Conservation (phyloP, 805 yeast genomes). For the Wickerhamiella sergipiensis region DNA sequence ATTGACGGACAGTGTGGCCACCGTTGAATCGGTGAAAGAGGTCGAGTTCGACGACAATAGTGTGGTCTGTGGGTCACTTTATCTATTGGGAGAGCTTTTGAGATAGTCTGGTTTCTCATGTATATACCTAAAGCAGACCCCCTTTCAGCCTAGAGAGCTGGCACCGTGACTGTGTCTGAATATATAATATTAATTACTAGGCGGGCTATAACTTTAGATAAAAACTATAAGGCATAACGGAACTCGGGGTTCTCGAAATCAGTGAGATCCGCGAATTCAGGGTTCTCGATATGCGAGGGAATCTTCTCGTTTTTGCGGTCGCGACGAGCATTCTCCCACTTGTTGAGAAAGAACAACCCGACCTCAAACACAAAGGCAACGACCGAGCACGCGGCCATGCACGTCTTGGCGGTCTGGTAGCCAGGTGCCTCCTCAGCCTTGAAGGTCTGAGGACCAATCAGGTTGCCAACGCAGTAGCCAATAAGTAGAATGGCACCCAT, state of each 20-base stretch:
- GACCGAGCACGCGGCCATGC: constrained; percentile 38
- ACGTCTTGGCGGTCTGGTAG: constrained; percentile 44
- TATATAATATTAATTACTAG: no score
- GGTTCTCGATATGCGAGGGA: constrained; percentile 16
- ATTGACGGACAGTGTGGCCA: constrained; percentile 14
- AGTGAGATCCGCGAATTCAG: constrained; percentile 40
- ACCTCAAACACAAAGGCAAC: constrained; percentile 23
- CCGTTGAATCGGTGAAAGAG: constrained; percentile 15
- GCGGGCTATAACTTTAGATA: no score
- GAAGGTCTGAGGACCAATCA: constrained; percentile 65
- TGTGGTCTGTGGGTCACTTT: constrained; percentile 59
- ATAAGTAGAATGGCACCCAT: constrained; percentile 46
- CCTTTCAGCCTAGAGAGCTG: no score
- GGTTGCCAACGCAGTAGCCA: constrained; percentile 54
- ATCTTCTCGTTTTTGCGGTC: constrained; percentile 16
- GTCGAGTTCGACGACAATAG: constrained; percentile 22
- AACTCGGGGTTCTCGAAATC: constrained; percentile 40
- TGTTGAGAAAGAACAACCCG: constrained; percentile 16
- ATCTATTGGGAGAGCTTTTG: constrained; percentile 40
- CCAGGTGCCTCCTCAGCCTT: constrained; percentile 40
- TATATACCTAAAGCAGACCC: no score
- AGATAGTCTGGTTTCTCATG: no score
- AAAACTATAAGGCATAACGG: constrained; percentile 29
- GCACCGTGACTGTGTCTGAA: no score
- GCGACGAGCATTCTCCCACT: constrained; percentile 19